A percentile compares a stretch with the other conserved stretches of the same genome.
Conservation (phyloP, 345 rosid species). For the Boechera retrofracta region DNA sequence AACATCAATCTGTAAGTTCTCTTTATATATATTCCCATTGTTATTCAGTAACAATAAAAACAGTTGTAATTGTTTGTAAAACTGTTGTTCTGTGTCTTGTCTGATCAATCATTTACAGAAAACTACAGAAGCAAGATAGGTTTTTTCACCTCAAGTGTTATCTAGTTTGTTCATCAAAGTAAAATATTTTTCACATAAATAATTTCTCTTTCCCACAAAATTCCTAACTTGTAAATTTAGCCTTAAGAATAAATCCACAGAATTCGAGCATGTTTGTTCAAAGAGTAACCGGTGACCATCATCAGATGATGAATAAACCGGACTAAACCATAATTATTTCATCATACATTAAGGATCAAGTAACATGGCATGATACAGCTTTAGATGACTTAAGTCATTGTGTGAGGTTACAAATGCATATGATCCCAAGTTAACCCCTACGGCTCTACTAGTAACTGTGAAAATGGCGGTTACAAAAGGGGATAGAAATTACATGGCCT, state of each 20-base stretch:
- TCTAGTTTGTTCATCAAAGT: neutral
- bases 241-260: neutral
- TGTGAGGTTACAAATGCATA: slow-evolving; percentile 28
- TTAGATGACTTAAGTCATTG: slow-evolving; percentile 38
- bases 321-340: slow-evolving; percentile 17
- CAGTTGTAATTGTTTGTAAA: slow-evolving; percentile 32
- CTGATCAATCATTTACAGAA: slow-evolving; percentile 22
- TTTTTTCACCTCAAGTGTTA: neutral
- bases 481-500: slow-evolving; percentile 23
- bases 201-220: neutral
- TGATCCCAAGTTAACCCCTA: slow-evolving; percentile 42
- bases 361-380: slow-evolving; percentile 32
- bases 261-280: slow-evolving; percentile 11
- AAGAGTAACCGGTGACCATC: slow-evolving; percentile 16
- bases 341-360: slow-evolving; percentile 21
- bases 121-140: neutral
- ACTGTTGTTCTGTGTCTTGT: slow-evolving; percentile 7
- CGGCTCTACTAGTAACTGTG: slow-evolving; percentile 38
- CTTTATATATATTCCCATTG: slow-evolving; percentile 20
- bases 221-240: neutral
- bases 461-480: slow-evolving; percentile 33
- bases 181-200: neutral
- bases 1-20: slow-evolving; percentile 21
- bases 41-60: slow-evolving; percentile 18
- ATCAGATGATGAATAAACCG: slow-evolving; percentile 25